Conservation (phyloP, 2,329 filamentous ascomycete genomes). For the Cytospora piceicola region DNA sequence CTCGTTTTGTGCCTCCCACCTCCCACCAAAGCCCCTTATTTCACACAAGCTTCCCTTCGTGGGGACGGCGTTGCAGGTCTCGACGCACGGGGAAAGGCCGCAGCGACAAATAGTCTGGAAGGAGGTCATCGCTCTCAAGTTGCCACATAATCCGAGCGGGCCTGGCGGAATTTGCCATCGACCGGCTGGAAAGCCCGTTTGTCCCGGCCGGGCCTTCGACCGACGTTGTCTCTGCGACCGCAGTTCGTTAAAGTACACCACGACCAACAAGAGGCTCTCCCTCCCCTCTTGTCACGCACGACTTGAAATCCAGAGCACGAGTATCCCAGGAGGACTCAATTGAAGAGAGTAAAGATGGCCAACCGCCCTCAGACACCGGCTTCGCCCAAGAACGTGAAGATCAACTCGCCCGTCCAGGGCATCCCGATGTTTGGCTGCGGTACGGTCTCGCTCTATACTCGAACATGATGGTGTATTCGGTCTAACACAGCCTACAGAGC, state of each 20-base stretch:
- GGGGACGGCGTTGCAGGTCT: neutral
- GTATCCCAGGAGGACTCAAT: neutral
- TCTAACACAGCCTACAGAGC: slow-evolving; percentile 57
- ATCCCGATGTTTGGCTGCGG: slow-evolving; percentile 67
- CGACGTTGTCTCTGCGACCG: slow-evolving; percentile 7
- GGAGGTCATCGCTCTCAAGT: slow-evolving; percentile 3
- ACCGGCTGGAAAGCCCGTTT: slow-evolving; percentile 23
- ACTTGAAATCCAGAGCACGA: neutral
- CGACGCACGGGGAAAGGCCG: neutral
- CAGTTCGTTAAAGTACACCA: neutral
- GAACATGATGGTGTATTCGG: slow-evolving; percentile 16
- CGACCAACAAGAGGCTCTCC: neutral
- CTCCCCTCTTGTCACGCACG: neutral
- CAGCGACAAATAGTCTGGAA: neutral
- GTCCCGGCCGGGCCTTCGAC: slow-evolving; percentile 18
- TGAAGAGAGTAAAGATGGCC: slow-evolving; percentile 44
- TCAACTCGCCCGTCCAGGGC: slow-evolving; percentile 63
- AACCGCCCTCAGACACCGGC: slow-evolving; percentile 53
- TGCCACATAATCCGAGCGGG: slow-evolving; percentile 8
- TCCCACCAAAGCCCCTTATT: slow-evolving; percentile 6
- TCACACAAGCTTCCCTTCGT: slow-evolving; percentile 5
- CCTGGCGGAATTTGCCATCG: slow-evolving; percentile 19
- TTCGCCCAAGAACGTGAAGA: slow-evolving; percentile 60
- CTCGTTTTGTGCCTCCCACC: slow-evolving; percentile 15
- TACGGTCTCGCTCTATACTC: slow-evolving; percentile 44